Conservation (phyloP, 2,329 filamentous ascomycete genomes). For the Xylariaceae sp. region DNA sequence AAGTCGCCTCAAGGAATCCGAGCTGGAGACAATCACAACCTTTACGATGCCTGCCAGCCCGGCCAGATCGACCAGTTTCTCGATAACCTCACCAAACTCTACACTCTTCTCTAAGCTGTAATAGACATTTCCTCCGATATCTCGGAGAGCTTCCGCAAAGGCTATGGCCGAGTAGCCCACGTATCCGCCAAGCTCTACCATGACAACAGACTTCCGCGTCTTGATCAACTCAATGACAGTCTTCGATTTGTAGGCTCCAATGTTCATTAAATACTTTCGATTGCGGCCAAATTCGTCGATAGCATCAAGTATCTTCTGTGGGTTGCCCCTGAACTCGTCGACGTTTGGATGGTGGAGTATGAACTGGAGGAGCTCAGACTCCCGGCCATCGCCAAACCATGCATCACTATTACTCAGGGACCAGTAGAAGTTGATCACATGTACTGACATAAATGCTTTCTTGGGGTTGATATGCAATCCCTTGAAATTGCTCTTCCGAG, state of each 20-base stretch:
- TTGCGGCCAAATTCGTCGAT: slow-evolving; percentile 68
- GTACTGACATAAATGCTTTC: slow-evolving; percentile 36
- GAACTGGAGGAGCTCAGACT: slow-evolving; percentile 68
- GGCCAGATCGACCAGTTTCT: slow-evolving; percentile 66
- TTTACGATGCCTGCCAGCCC: slow-evolving; percentile 67
- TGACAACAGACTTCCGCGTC: slow-evolving; percentile 60
- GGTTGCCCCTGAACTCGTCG: slow-evolving; percentile 60
- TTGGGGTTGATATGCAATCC: slow-evolving; percentile 40
- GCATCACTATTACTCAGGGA: neutral
- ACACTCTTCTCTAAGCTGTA: slow-evolving; percentile 70
- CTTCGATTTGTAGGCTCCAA: slow-evolving; percentile 69
- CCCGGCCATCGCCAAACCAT: slow-evolving; percentile 66
- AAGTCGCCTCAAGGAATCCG: slow-evolving; percentile 60
- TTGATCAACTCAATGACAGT: slow-evolving; percentile 67
- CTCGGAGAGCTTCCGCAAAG: slow-evolving; percentile 63
- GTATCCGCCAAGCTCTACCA: slow-evolving; percentile 79
- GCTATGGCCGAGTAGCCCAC: slow-evolving; percentile 77
- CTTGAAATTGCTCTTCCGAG: slow-evolving; percentile 28
- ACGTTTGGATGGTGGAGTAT: slow-evolving; percentile 60
- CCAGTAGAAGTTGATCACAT: neutral
- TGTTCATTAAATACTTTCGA: slow-evolving; percentile 74
- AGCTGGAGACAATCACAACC: slow-evolving; percentile 66
- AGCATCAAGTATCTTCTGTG: slow-evolving; percentile 58
- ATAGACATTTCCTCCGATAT: slow-evolving; percentile 62
- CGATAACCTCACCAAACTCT: slow-evolving; percentile 68